phyloP scores from a whole-genome alignment of 1,284 basidiomycete genomes.

The Malassezia arunalokei region DNA sequence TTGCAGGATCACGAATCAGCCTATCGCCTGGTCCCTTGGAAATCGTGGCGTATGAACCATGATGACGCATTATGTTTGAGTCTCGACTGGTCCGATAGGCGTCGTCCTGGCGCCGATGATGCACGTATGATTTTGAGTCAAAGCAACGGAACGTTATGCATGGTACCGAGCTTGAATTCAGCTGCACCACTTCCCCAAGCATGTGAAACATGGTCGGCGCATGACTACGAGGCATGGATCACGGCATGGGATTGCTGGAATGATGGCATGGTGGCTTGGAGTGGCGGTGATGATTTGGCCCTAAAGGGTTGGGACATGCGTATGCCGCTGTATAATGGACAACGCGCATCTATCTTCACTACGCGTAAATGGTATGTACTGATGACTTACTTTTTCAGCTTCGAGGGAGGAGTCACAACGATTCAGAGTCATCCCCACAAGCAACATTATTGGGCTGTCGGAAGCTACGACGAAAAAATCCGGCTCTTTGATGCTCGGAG shows the following conservation, averaged over 20 bases:
- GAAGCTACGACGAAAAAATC: conserved; percentile 77
- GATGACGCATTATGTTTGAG: conserved; percentile 33
- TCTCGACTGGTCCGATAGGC: conserved; percentile 39
- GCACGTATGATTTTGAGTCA: conserved; percentile 34
- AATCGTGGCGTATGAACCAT: conserved; percentile 27
- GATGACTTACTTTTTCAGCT: conserved; percentile 43
- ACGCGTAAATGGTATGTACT: conserved; percentile 54
- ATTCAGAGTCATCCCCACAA: conserved; percentile 71
- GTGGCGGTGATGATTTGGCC: conserved; percentile 82
- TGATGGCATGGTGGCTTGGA: conserved; percentile 56
- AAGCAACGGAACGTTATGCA: conserved; percentile 38
- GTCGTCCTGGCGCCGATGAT: not conserved
- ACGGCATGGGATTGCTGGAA: conserved; percentile 74
- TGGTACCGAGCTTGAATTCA: conserved; percentile 20
- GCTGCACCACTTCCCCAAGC: not conserved
- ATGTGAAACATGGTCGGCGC: conserved; percentile 60
- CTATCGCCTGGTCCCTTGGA: not conserved
- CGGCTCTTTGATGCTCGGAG: conserved; percentile 73
- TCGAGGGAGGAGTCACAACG: conserved; percentile 82
- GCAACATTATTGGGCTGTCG: conserved; percentile 76
- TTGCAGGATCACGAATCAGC: conserved; percentile 3
- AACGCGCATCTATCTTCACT: conserved; percentile 54
- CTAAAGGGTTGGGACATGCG: conserved; percentile 77
- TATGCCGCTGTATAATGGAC: conserved; percentile 5
- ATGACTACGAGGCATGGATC: conserved; percentile 91